phyloP scores from a whole-genome alignment of 1,284 basidiomycete species.

The Cryptococcus sp. region DNA sequence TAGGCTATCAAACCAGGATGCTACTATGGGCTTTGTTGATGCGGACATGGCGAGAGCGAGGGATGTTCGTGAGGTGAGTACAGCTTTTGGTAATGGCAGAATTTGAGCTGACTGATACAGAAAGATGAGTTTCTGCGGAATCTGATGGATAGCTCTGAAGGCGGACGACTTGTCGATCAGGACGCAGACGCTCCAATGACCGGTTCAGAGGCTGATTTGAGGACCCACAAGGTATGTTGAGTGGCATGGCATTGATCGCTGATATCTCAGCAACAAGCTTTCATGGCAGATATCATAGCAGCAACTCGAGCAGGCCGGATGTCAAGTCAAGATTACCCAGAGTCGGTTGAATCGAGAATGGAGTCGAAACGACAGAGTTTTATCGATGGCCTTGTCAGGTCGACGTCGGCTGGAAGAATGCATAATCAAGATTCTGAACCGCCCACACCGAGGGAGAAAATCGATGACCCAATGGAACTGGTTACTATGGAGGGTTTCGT shows the following conservation, averaged over 20 bases:
- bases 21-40: constrained; percentile 13
- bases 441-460: constrained; percentile 12
- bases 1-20: constrained; percentile 23
- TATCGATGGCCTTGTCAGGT: constrained; percentile 18
- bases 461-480: constrained; percentile 21
- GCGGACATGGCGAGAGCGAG: constrained; percentile 24
- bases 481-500: constrained; percentile 30
- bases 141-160: constrained; percentile 18
- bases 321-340: constrained; percentile 22
- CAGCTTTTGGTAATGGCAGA: background rate
- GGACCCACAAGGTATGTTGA: background rate
- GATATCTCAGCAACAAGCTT: constrained; percentile 15
- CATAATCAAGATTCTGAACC: constrained; percentile 25
- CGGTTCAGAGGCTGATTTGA: background rate
- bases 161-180: constrained; percentile 17
- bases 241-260: background rate
- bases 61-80: constrained; percentile 26
- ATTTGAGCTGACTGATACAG: constrained; percentile 3
- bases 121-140: constrained; percentile 21
- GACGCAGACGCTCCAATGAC: constrained; percentile 12
- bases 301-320: constrained; percentile 13
- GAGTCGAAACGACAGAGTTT: constrained; percentile 10
- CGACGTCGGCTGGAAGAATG: constrained; percentile 20
- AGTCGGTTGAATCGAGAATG: constrained; percentile 12
- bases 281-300: constrained; percentile 14